Evolutionary conservation across 75 land plant species (phyloP).

Genomic region (Cunninghamia lanceolata): DNA sequence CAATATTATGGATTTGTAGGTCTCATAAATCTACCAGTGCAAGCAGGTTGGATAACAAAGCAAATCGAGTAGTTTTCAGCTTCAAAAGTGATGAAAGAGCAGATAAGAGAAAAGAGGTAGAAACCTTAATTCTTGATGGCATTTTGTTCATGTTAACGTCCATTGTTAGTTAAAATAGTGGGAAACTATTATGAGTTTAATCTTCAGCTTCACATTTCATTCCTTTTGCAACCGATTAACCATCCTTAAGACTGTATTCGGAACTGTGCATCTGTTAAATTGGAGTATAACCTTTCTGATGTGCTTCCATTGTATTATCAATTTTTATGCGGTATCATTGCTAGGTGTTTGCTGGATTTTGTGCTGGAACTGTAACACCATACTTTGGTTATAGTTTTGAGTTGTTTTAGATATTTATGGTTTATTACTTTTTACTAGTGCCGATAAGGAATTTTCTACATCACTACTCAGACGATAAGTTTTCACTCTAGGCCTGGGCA

Average conservation of each 20-base stretch:
- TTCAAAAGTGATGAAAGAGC: constrained; percentile 77
- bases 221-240: not conserved
- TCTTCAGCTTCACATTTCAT: not conserved
- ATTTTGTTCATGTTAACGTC: not conserved
- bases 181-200: constrained; percentile 1
- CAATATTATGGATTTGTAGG: constrained; percentile 13
- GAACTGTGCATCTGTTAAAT: not conserved
- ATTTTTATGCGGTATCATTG: not conserved
- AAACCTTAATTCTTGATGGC: constrained; percentile 3
- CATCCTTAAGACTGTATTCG: not conserved
- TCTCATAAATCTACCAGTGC: constrained; percentile 5
- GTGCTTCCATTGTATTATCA: not conserved
- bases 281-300: not conserved
- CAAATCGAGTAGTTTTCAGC: constrained; percentile 23
- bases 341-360: not conserved
- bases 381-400: not conserved
- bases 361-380: not conserved
- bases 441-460: not conserved
- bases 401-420: not conserved
- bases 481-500: too few species aligned
- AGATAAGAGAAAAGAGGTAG: constrained; percentile 80
- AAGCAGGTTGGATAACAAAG: constrained; percentile 7
- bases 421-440: not conserved
- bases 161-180: not conserved
- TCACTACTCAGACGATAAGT: too few species aligned